Percentiles rank a stretch among this genome's conserved stretches.
Evolutionary conservation across 176 grass and related monocot genomes (phyloP).

Genomic region (Bonia amplexicaulis): DNA sequence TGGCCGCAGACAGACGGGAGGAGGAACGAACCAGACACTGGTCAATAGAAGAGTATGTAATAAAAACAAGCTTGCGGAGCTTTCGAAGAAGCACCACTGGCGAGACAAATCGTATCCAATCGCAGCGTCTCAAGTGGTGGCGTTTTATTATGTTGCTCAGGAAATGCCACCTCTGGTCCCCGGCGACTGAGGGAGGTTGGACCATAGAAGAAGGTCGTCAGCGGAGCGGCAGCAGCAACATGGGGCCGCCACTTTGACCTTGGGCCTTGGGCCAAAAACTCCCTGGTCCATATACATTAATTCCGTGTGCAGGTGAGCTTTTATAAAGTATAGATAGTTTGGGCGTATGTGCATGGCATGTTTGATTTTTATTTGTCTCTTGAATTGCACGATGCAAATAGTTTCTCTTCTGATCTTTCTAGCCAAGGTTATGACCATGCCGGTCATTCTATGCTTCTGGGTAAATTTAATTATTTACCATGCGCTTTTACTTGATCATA

Average conservation of each 20-base stretch:
- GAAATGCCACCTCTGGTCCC: slow-evolving; percentile 3
- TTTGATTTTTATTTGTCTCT: not conserved
- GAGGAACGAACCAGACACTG: not conserved
- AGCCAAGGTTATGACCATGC: not conserved
- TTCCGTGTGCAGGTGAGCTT: not conserved
- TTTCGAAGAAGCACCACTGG: not conserved
- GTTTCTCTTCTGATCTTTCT: not conserved
- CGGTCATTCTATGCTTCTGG: not conserved
- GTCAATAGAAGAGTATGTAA: not conserved
- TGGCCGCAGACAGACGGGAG: too few relatives aligned
- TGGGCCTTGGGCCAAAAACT: slow-evolving; percentile 6
- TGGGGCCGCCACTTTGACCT: slow-evolving; percentile 15
- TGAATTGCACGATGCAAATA: not conserved
- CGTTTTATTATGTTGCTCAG: not conserved
- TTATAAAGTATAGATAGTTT: not conserved
- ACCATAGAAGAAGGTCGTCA: slow-evolving; percentile 11
- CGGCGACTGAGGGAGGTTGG: not conserved
- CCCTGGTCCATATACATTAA: slow-evolving; percentile 2
- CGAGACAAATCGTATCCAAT: not conserved
- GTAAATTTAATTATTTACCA: not conserved
- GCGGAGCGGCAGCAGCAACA: not conserved
- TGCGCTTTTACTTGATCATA: not conserved
- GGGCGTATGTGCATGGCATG: not conserved
- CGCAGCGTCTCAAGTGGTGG: not conserved
- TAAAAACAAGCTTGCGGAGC: not conserved